A percentile compares a stretch with the other conserved stretches of the same genome.
Evolutionary conservation across 1,284 basidiomycete species (phyloP).

Genomic region (Vanrija sp.): DNA sequence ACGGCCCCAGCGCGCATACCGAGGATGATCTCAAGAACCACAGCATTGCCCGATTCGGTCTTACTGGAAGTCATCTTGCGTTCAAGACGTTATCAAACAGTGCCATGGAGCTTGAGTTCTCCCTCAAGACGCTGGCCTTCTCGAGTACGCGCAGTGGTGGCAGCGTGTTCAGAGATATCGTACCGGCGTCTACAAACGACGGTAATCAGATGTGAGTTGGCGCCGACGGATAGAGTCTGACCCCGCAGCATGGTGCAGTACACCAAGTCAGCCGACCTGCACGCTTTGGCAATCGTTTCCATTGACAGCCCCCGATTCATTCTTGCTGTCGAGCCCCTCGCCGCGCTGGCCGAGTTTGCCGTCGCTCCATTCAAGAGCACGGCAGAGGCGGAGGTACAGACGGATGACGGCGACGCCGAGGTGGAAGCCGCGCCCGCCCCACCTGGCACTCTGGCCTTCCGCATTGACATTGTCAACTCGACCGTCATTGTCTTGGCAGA

Average conservation of each 20-base stretch:
- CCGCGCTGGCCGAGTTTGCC: slow-evolving; percentile 83
- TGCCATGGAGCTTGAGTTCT: slow-evolving; percentile 78
- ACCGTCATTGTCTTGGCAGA: slow-evolving; percentile 86
- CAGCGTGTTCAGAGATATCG: slow-evolving; percentile 89
- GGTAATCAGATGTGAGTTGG: slow-evolving; percentile 70
- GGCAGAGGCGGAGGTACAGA: slow-evolving; percentile 7
- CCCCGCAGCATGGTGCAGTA: slow-evolving; percentile 73
- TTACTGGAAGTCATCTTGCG: slow-evolving; percentile 74
- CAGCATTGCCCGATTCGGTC: slow-evolving; percentile 79
- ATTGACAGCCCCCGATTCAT: slow-evolving; percentile 92
- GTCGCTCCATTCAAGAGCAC: slow-evolving; percentile 57
- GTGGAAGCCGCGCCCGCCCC: slow-evolving; percentile 24
- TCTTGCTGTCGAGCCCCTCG: slow-evolving; percentile 88
- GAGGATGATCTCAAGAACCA: slow-evolving; percentile 66
- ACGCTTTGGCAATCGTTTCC: slow-evolving; percentile 74
- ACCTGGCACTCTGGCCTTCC: slow-evolving; percentile 54
- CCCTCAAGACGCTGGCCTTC: slow-evolving; percentile 86
- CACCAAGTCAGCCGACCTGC: slow-evolving; percentile 61
- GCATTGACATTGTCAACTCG: slow-evolving; percentile 87
- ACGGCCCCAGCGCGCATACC: slow-evolving; percentile 63
- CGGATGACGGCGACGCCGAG: slow-evolving; percentile 30
- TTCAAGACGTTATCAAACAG: slow-evolving; percentile 81
- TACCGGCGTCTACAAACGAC: slow-evolving; percentile 83
- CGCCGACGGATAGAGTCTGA: neutral
- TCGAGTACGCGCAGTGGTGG: slow-evolving; percentile 77